Percentiles rank a stretch among this genome's conserved stretches.
Evolutionary conservation across 805 yeast species (phyloP).

Genomic region (Zygotorulaspora chibaensis): DNA sequence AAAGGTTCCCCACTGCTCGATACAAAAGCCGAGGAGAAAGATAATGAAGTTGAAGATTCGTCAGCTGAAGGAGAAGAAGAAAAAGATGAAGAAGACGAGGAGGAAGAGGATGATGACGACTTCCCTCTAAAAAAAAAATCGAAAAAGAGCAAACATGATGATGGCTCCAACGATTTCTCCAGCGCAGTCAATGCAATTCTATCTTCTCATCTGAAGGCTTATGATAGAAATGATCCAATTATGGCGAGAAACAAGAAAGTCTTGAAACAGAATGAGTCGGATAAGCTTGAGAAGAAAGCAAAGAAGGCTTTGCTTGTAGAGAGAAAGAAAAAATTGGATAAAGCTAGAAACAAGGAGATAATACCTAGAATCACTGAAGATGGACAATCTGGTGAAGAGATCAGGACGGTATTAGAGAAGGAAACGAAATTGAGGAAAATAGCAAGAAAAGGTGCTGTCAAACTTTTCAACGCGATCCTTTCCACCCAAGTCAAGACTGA

Average conservation of each 20-base stretch:
- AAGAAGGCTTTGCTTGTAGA: slow-evolving; percentile 64
- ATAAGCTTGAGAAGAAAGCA: slow-evolving; percentile 81
- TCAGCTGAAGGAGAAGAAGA: slow-evolving; percentile 22
- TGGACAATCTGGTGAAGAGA: slow-evolving; percentile 38
- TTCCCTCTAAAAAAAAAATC: slow-evolving; percentile 49
- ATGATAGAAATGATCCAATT: slow-evolving; percentile 85
- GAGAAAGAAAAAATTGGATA: slow-evolving; percentile 61
- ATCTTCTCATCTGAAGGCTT: slow-evolving; percentile 81
- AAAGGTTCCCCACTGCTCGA: neutral
- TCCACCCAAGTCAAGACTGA: slow-evolving; percentile 66
- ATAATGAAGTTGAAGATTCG: slow-evolving; percentile 22
- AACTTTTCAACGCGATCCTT: slow-evolving; percentile 76
- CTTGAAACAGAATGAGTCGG: slow-evolving; percentile 68
- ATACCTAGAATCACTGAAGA: slow-evolving; percentile 57
- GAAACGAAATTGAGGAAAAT: slow-evolving; percentile 69
- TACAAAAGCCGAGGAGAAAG: slow-evolving; percentile 3
- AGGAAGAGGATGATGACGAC: slow-evolving; percentile 33
- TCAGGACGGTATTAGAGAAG: slow-evolving; percentile 54
- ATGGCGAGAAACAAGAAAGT: slow-evolving; percentile 76
- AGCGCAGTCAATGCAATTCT: slow-evolving; percentile 79
- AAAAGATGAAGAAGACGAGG: slow-evolving; percentile 23
- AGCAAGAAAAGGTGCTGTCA: slow-evolving; percentile 86
- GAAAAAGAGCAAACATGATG: slow-evolving; percentile 53
- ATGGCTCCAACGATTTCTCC: slow-evolving; percentile 75
- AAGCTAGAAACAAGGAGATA: slow-evolving; percentile 62